phyloP scores from a whole-genome alignment of 73 alveolate genomes.

The Paraurostyla sp. region DNA sequence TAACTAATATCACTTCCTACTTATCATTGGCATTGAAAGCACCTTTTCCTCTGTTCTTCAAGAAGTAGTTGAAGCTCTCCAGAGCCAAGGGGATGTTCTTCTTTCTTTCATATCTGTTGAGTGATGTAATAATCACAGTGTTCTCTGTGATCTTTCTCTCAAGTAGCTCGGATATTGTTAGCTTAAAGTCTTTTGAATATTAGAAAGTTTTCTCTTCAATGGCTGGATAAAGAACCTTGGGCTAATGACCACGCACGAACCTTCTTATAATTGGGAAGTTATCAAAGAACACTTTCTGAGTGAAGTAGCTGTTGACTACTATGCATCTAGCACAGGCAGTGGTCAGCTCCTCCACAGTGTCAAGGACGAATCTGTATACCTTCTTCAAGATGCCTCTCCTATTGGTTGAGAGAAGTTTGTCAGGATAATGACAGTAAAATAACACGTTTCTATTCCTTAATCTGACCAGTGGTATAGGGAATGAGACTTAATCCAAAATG shows the following conservation, averaged over 20 bases:
- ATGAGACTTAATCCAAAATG: slow-evolving; percentile 96
- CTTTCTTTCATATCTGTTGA: slow-evolving; percentile 97
- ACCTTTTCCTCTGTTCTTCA: slow-evolving; percentile 76
- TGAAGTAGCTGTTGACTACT: slow-evolving; percentile 79
- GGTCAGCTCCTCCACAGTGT: slow-evolving; percentile 77
- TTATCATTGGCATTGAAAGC: slow-evolving; percentile 51
- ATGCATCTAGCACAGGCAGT: slow-evolving; percentile 82
- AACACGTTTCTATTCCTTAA: slow-evolving; percentile 84
- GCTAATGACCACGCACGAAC: slow-evolving; percentile 58
- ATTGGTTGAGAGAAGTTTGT: slow-evolving; percentile 94
- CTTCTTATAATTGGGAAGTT: slow-evolving; percentile 77
- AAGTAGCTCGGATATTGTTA: slow-evolving; percentile 59
- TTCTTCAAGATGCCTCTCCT: slow-evolving; percentile 85
- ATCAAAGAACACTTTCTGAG: slow-evolving; percentile 77
- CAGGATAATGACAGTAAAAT: slow-evolving; percentile 99
- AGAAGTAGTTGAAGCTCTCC: slow-evolving; percentile 89
- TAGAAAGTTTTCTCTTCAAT: slow-evolving; percentile 63
- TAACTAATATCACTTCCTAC: slow-evolving; percentile 79
- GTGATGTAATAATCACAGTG: slow-evolving; percentile 83
- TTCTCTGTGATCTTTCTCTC: slow-evolving; percentile 73
- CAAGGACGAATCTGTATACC: slow-evolving; percentile 91
- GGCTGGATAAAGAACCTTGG: slow-evolving; percentile 90
- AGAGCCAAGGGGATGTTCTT: slow-evolving; percentile 97
- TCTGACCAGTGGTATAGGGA: slow-evolving; percentile 92
- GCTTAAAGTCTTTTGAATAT: slow-evolving; percentile 74